Evolutionary conservation across 768 basidiomycete species (phyloP).

Genomic region (Xerocomellus dryophilus): DNA sequence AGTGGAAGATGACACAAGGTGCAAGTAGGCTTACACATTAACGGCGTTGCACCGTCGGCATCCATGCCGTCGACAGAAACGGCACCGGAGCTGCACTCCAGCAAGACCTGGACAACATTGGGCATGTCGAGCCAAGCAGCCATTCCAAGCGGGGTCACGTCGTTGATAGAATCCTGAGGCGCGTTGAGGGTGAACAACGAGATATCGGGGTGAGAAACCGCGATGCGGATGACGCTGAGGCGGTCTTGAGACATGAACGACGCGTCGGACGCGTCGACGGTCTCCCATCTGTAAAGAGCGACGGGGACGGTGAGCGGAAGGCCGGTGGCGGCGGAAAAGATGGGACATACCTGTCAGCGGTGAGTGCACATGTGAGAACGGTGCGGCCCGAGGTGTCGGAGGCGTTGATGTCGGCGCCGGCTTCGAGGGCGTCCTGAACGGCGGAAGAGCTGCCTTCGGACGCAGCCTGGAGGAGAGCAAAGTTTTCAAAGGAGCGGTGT

Average conservation of each 20-base stretch:
- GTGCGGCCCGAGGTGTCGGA: constrained; percentile 60
- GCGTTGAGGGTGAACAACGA: constrained; percentile 72
- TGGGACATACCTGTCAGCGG: constrained; percentile 62
- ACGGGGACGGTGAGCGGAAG: constrained; percentile 1
- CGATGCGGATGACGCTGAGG: constrained; percentile 52
- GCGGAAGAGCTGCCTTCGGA: constrained; percentile 53
- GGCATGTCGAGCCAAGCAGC: constrained; percentile 74
- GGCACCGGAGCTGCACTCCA: constrained; percentile 57
- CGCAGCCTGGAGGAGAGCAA: constrained; percentile 52
- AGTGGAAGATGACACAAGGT: not conserved
- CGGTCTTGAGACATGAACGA: constrained; percentile 59
- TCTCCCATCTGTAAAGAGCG: constrained; percentile 52
- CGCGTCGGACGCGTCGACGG: constrained; percentile 68
- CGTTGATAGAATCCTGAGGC: constrained; percentile 65
- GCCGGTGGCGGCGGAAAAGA: constrained; percentile 2
- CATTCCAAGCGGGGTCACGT: constrained; percentile 74
- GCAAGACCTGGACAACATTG: constrained; percentile 56
- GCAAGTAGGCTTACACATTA: constrained; percentile 67
- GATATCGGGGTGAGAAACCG: constrained; percentile 54
- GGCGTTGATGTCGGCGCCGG: constrained; percentile 68
- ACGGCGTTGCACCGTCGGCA: constrained; percentile 68
- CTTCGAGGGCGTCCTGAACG: constrained; percentile 49
- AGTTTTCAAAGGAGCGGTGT: constrained; percentile 40
- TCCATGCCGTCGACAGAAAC: constrained; percentile 76
- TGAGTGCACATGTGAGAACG: constrained; percentile 64